Conservation (phyloP, 169 alveolate genomes). For the Plasmodium relictum region DNA sequence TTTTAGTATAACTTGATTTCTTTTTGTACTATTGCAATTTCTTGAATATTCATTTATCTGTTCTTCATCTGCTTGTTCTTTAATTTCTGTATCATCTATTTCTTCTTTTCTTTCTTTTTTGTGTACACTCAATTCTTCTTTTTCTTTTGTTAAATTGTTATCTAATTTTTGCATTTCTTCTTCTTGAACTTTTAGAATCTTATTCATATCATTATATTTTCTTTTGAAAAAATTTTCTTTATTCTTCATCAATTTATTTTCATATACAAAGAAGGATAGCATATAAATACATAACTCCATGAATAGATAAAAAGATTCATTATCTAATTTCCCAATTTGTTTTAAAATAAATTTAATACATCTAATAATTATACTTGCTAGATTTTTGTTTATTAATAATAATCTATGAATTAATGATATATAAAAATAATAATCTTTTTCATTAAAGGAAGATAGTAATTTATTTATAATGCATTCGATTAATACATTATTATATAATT, state of each 20-base stretch:
- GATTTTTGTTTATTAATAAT: conserved; percentile 71
- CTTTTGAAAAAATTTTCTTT: conserved; percentile 74
- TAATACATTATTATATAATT: conserved; percentile 70
- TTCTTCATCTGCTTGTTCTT: neutral
- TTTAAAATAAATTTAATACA: conserved; percentile 66
- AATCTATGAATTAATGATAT: conserved; percentile 63
- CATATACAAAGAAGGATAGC: conserved; percentile 58
- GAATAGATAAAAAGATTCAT: conserved; percentile 66
- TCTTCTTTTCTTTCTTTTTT: neutral
- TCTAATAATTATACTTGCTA: conserved; percentile 71
- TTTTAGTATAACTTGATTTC: conserved; percentile 47
- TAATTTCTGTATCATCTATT: neutral
- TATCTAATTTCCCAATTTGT: conserved; percentile 63
- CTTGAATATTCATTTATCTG: conserved; percentile 3
- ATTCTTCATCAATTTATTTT: conserved; percentile 50
- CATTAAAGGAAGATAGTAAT: conserved; percentile 47
- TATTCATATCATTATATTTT: conserved; percentile 71
- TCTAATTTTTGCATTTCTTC: neutral
- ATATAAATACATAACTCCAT: conserved; percentile 67
- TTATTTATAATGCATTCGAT: conserved; percentile 64
- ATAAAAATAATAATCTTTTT: conserved; percentile 58
- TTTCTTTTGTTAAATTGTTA: neutral
- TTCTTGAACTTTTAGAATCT: conserved; percentile 36
- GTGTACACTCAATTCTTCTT: neutral
- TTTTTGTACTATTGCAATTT: conserved; percentile 8